phyloP scores from a whole-genome alignment of 2,329 filamentous ascomycete genomes.

The Hypoxylon sp. region DNA sequence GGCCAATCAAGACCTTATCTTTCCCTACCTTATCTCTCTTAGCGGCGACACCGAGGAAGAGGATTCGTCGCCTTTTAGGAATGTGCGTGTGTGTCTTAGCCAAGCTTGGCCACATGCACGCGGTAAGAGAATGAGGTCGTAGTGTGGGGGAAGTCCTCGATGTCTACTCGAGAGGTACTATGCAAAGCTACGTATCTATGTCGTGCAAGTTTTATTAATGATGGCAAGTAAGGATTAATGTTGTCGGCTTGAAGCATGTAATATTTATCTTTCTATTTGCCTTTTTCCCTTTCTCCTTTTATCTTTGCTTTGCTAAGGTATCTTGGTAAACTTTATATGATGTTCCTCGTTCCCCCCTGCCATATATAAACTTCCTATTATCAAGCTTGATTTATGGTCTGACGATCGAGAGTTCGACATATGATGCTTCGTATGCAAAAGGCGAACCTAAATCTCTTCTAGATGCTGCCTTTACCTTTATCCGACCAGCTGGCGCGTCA shows the following conservation, averaged over 20 bases:
- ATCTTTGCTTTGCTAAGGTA: constrained; percentile 1
- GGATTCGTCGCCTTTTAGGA: constrained; percentile 17
- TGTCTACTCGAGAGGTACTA: constrained; percentile 2
- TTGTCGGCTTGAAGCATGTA: constrained; percentile 28
- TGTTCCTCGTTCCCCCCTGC: constrained; percentile 11
- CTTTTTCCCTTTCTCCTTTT: constrained; percentile 13
- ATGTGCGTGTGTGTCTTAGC: constrained; percentile 20
- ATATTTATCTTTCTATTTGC: constrained; percentile 20
- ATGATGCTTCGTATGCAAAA: constrained; percentile 21
- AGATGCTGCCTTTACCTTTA: neutral
- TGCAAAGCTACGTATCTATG: constrained; percentile 5
- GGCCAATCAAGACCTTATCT: constrained; percentile 39
- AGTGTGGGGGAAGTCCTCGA: constrained; percentile 15
- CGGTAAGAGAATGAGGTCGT: constrained; percentile 23
- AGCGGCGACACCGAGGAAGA: constrained; percentile 36
- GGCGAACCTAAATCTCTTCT: constrained; percentile 25
- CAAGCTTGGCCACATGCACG: constrained; percentile 17
- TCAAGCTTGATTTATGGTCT: constrained; percentile 10
- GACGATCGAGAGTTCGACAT: constrained; percentile 33
- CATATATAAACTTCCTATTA: constrained; percentile 1
- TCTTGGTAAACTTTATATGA: constrained; percentile 12
- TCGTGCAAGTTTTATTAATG: constrained; percentile 14
- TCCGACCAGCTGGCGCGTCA: constrained; percentile 27
- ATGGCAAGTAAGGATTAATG: constrained; percentile 1
- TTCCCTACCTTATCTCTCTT: constrained; percentile 37